Base-by-base conservation (phyloP, 2,329 filamentous ascomycete species). In the Calonectria montana region DNA sequence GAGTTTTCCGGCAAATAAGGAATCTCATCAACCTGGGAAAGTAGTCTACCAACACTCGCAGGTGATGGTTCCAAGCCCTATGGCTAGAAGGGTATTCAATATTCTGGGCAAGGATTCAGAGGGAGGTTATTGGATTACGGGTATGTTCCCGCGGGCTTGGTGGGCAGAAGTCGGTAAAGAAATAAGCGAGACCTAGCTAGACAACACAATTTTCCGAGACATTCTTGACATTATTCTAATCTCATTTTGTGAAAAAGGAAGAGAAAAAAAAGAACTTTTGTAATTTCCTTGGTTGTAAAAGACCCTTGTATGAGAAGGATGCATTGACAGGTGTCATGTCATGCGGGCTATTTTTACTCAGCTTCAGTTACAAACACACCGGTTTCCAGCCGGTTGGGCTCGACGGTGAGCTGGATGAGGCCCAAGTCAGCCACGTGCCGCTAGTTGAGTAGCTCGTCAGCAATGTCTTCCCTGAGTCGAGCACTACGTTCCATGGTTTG, bases 1-100 rank as follows among this genome's bases (percentile, higher is more conserved):
- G 37, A 65, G 62, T 3, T 62, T 50, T 10, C 47, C 43, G 27
- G 57, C 15, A 18, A 16, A 50, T 13, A 29, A 39, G 25, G 21
- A 67, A 37, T 7, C n/a, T 9, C 53, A 50, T 8, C 53, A 18
- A 13, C 65, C 39, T 9, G 67, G 67, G 2, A 70, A 61, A 23
- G 50, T 66, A 6, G 62, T 59, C 10, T 61, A 62, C n/a, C 67
- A 70, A n/a, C 67, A 70, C 15, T 61, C 67, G 8, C n/a, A 53
- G 18, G 18, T 59, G 1, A 67, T 67, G 65, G 53, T 61, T 10
- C 16, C 21, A 4, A 67, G 65, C 9, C 53, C 65, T 55, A 47
- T 67, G 16, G 50, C 65, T 2, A 61, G 65, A 9, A 61, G 57
- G 21, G 41, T 67, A 18, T 41, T 67, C 29, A 59, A 67, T 3